Conservation (phyloP, 257 asterid species). For the Capsicum pubescens region DNA sequence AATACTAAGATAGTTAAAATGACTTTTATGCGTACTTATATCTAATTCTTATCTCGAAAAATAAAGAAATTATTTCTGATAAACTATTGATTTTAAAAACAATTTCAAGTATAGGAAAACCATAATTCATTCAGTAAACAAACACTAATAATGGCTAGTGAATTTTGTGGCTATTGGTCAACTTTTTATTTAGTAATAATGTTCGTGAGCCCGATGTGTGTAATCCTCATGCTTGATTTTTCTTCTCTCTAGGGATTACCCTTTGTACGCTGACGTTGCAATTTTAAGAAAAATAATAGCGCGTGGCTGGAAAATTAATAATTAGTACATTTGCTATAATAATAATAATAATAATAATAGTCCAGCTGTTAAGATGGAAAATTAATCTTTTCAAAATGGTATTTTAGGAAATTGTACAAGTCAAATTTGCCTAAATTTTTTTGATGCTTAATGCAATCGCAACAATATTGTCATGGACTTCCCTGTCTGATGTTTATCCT, state of each 20-base stretch:
- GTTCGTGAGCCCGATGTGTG: background rate
- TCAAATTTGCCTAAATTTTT: background rate
- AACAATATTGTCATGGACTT: background rate
- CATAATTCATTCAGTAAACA: no score
- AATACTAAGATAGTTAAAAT: no score
- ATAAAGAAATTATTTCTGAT: no score
- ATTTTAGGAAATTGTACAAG: background rate
- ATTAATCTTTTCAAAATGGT: background rate
- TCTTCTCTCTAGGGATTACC: no score
- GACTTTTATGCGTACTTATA: no score
- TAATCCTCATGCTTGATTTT: background rate
- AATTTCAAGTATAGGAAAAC: no score
- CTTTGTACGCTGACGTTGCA: no score
- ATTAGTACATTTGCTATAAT: background rate
- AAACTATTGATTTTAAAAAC: no score
- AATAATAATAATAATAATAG: background rate
- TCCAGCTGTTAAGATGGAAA: background rate
- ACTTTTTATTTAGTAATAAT: background rate
- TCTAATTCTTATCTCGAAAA: no score
- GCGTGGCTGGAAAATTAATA: background rate
- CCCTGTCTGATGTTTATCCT: background rate
- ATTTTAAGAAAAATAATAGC: background rate
- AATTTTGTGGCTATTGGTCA: no score
- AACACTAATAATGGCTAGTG: no score
- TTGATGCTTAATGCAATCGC: background rate